Evolutionary conservation across 345 rosid species (phyloP).

Genomic region (Eucalyptus marginata): DNA sequence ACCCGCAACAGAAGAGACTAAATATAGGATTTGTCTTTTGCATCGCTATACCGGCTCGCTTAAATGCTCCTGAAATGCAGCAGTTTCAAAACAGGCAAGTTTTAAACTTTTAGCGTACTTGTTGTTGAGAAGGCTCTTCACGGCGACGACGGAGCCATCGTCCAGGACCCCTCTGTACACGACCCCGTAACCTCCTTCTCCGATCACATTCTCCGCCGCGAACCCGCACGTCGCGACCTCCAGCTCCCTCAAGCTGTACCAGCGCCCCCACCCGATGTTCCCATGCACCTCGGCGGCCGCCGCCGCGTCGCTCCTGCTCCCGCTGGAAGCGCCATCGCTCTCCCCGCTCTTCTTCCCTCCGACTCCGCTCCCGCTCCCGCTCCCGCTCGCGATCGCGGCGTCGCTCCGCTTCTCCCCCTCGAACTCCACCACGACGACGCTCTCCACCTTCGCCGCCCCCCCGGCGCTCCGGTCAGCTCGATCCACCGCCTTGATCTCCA

Average conservation of each 20-base stretch:
- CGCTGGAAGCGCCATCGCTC: slow-evolving; percentile 23
- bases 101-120: slow-evolving; percentile 34
- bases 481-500: slow-evolving; percentile 50
- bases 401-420: not conserved
- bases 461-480: not conserved
- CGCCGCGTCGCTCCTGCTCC: slow-evolving; percentile 29
- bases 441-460: not conserved
- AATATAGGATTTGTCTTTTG: not conserved
- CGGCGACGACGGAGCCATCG: slow-evolving; percentile 85
- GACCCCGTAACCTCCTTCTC: slow-evolving; percentile 93
- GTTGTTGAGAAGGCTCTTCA: slow-evolving; percentile 81
- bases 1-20: not conserved
- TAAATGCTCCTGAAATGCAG: not conserved
- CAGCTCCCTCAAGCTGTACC: slow-evolving; percentile 82
- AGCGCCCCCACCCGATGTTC: slow-evolving; percentile 89
- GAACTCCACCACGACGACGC: not conserved
- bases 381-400: not conserved
- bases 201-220: slow-evolving; percentile 67
- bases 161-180: slow-evolving; percentile 69
- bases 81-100: not conserved
- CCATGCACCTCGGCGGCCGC: slow-evolving; percentile 32
- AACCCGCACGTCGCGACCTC: slow-evolving; percentile 79
- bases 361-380: not conserved
- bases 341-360: slow-evolving; percentile 12
- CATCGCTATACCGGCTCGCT: not conserved